Base-by-base conservation (phyloP, 768 basidiomycete genomes). In the Tremella fuciformis region DNA sequence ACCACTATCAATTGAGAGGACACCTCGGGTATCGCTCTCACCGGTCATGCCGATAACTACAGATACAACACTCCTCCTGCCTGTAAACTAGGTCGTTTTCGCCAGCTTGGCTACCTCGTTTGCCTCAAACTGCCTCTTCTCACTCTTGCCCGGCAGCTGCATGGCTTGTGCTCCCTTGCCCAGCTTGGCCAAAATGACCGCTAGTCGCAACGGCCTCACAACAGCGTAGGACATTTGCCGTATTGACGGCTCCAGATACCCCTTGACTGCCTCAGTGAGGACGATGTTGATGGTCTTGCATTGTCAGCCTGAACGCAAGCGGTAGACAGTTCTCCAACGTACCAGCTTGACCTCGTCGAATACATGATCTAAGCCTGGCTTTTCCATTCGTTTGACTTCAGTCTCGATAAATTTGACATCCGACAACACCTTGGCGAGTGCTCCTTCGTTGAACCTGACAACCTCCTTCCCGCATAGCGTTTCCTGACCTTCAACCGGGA, bases 321-420 rank as follows among this genome's bases (percentile, higher is more conserved):
- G 24, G 38, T 34, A 22, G n/a, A 38, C 1, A 49, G 8, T 11
- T 42, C 16, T 11, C 39, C 24, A 18, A 18, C 85, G 73, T 76
- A 91, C 92, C 63, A 83, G 78, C 51, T 86, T 87, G 59, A 97
- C 79, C 74, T 94, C 91, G 19, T 81, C 77, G 75, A 97, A 94
- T 15, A 85, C 86, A 11, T 83, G 78, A 53, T 81, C 82, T 21
- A 93, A 80, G 72, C 89, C 85, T 1, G 82, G 78, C 67, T 87
- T 82, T 19, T 86, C 89, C 54, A 88, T 85, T 46, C 85, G 80
- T 66, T 84, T 85, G 64, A 93, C 83, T 67, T 91, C 88, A n/a
- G 85, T 84, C 63, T 94, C 90, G 53, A 97, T 81, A 76, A 93
- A 96, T 58, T 86, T 85, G 59, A 92, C 83, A 72, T 97, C 93